These are phyloP conservation scores for Amanita inopinata DNA, from an alignment of 768 basidiomycete species.

Conservation along the genomic window DNA sequence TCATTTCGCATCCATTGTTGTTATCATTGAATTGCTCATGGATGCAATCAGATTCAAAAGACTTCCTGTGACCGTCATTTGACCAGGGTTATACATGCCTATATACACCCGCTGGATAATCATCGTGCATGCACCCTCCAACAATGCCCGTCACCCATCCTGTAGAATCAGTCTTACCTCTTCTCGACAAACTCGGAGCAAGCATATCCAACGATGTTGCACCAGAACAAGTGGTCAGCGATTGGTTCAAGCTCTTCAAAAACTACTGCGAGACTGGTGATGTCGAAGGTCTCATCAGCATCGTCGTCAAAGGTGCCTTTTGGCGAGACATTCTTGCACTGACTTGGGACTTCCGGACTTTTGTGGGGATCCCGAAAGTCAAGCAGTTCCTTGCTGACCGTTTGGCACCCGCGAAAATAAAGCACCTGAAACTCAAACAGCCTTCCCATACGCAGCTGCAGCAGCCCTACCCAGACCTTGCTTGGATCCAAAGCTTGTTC, in stretches of 20 bases:
- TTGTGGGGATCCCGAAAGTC: conserved; percentile 33
- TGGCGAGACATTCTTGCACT: conserved; percentile 57
- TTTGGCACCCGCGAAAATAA: conserved; percentile 20
- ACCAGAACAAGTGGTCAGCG: neutral
- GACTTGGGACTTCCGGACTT: conserved; percentile 56
- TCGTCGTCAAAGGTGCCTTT: conserved; percentile 21
- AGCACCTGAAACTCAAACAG: conserved; percentile 17
- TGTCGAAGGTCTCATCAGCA: neutral
- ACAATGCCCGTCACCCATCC: conserved; percentile 6
- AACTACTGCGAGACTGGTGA: neutral
- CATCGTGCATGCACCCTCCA: neutral
- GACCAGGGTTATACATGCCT: neutral
- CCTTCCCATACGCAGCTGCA: conserved; percentile 17
- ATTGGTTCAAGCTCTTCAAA: conserved; percentile 5
- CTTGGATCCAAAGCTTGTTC: conserved; percentile 49
- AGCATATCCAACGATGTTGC: neutral
- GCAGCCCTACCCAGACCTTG: conserved; percentile 38
- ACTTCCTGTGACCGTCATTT: too few species aligned
- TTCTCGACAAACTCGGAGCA: conserved; percentile 7
- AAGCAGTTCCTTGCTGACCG: conserved; percentile 35
- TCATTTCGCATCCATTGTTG: too few species aligned
- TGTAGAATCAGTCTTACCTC: conserved; percentile 6
- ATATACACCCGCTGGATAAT: neutral
- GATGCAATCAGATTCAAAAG: neutral
- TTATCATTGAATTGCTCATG: too few species aligned